Conservation (phyloP, 805 yeast genomes). For the Zygoascus biomembranicola region DNA sequence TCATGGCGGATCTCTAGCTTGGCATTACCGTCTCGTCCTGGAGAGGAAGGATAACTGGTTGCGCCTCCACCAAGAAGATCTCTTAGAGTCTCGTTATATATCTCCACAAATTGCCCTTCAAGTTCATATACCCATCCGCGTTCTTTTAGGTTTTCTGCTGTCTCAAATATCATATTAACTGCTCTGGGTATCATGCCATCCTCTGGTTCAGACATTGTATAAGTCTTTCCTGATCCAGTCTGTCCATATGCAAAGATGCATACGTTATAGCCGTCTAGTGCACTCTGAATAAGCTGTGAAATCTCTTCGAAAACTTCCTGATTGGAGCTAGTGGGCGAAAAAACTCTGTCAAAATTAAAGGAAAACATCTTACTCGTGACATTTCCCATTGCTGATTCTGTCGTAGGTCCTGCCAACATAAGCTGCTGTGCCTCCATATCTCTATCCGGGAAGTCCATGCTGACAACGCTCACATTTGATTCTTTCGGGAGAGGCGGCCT, state of each 20-base stretch:
- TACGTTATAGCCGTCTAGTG: conserved; percentile 82
- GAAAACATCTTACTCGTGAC: conserved; percentile 23
- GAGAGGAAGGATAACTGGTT: background rate
- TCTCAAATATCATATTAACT: conserved; percentile 57
- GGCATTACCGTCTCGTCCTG: background rate
- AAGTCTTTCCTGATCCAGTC: conserved; percentile 93
- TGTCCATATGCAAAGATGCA: conserved; percentile 97
- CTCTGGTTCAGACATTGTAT: conserved; percentile 64
- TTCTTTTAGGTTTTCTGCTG: conserved; percentile 38
- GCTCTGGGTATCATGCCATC: conserved; percentile 83
- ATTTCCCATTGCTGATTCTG: conserved; percentile 18
- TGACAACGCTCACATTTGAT: conserved; percentile 21
- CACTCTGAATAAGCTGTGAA: conserved; percentile 75
- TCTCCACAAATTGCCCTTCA: conserved; percentile 75
- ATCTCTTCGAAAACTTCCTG: conserved; percentile 70
- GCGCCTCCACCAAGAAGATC: conserved; percentile 46
- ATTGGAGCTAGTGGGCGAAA: conserved; percentile 47
- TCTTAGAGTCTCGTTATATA: conserved; percentile 72
- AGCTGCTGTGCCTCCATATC: conserved; percentile 20
- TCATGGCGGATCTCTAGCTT: conserved; percentile 72
- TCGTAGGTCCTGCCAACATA: conserved; percentile 17
- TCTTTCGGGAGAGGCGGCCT: conserved; percentile 42
- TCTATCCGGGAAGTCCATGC: conserved; percentile 28
- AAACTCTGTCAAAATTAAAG: conserved; percentile 75
- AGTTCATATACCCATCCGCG: conserved; percentile 58